Evolutionary conservation across 495 filamentous ascomycete species (phyloP), one percentile per base, ranked within the genome.

Genomic region (Talaromyces wortmannii): DNA sequence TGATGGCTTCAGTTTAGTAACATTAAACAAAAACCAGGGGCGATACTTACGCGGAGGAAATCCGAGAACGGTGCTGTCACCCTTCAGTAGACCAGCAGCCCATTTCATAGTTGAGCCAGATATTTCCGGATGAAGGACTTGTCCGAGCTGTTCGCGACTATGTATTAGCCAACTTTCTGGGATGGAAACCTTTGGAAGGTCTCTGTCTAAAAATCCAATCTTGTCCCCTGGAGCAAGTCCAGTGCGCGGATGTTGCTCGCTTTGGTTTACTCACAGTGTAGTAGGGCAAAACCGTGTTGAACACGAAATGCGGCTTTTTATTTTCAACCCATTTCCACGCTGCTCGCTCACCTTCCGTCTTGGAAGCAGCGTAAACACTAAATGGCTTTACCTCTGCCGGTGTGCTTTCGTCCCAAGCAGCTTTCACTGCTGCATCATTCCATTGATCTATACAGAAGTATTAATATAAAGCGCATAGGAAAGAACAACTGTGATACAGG

Each of bases 261-360:
- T 23, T 23, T 23, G 23, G n/a, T 43, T 11, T 43, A 31, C 17
- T 15, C 18, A 75, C 55, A 44, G 66, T 71, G 3, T 54, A 17
- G 48, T 69, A 69, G 4, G 83, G 81, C 31, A 83, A 70, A 5
- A 84, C 60, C 4, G 73, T 44, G 43, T 81, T 81, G 50, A 82
- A 64, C 0, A 60, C 64, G 55, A 82, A 83, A 0, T 51, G 8
- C 0, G 78, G 76, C 46, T 73, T 72, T 13, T 79, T 55, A 51
- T 79, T 67, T 13, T 73, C 66, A 7, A 77, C 57, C 50, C 80
- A 83, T 53, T 70, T 64, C 81, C 79, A 85, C 4, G 79, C 62
- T 2, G 63, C 65, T 56, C 65, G 72, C 64, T 85, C 81, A 0
- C 73, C 74, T n/a, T 71, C 67, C 1, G 72, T 74, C 62, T 86